Base-by-base conservation (phyloP, 2,329 filamentous ascomycete genomes). In the Colletotrichum viniferum region DNA sequence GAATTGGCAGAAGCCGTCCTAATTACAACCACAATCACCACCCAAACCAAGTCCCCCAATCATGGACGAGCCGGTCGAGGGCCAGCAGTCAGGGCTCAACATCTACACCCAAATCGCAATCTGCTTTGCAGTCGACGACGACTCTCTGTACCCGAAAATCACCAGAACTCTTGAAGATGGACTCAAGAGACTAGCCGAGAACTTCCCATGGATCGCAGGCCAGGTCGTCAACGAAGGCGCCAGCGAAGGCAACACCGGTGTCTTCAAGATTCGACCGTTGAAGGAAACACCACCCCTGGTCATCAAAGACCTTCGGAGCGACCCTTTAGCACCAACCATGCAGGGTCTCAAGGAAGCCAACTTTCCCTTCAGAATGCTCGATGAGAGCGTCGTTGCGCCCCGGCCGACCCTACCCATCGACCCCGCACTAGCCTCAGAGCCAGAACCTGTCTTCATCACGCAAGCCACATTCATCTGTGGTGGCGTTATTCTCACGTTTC, bases 401-500 rank as follows among this genome's bases (percentile, higher is more conserved):
- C 62, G 70, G 26, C 64, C 64, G 14, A 78, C 77, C 3, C 67
- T 78, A 0, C 61, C 70, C 2, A 38, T 66, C n/a, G 70, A 71
- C 7, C 66, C 63, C 14, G 36, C 70, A 0, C 52, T 72, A 16
- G 69, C 28, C 2, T 65, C 63, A 0, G 30, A 52, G 28, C 63
- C 69, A 4, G 13, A 70, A 21, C 71, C 63, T 10, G 32, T 77
- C 26, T 65, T 77, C 60, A 69, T 71, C 48, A 56, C 68, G 13
- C 73, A 74, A 26, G 73, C 62, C 14, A 77, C 73, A 9, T 71
- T 73, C 14, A 68, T 91, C 48, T 68, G 77, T 2, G 88, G 86
- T 5, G 90, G 89, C 0, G 77, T 92, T 0, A 75, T 92, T 2
- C 82, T 92, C 10, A 88, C 86, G 4, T 81, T 90, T 28, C 84